A percentile compares a stretch with the other conserved stretches of the same genome.
Evolutionary conservation across 257 asterid genomes (phyloP).

Genomic region (Avicennia marina): DNA sequence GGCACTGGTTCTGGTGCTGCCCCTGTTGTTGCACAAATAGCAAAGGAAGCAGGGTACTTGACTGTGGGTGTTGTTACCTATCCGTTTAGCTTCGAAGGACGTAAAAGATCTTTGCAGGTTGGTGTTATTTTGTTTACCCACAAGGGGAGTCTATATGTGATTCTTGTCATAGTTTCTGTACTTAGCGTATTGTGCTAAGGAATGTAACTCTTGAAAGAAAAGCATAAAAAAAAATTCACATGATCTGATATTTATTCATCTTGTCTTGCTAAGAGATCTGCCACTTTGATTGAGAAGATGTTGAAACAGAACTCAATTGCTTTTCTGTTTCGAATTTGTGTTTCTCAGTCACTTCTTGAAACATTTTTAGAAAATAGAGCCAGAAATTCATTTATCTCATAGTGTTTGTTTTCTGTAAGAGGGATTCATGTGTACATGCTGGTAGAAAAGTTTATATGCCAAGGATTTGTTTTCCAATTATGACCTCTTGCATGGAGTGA

Average conservation of each 20-base stretch:
- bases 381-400: neutral
- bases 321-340: neutral
- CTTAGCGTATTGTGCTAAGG: too few species aligned
- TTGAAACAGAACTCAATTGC: too few species aligned
- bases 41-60: slow-evolving; percentile 92
- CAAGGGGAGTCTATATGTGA: neutral
- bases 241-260: neutral
- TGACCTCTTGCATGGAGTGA: neutral
- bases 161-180: neutral
- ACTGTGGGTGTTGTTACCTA: slow-evolving; percentile 97
- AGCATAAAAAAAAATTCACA: neutral
- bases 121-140: slow-evolving; percentile 23
- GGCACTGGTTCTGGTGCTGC: slow-evolving; percentile 99
- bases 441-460: neutral
- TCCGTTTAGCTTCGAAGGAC: slow-evolving; percentile 98
- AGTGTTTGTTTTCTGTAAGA: neutral
- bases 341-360: slow-evolving; percentile 6
- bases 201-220: too few species aligned
- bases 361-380: slow-evolving; percentile 2
- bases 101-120: slow-evolving; percentile 87
- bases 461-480: neutral
- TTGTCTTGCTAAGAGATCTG: neutral
- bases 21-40: slow-evolving; percentile 88
- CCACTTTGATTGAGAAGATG: neutral
- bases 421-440: neutral